phyloP scores from a whole-genome alignment of 108 stramenopile genomes.

The Ochromonas danica region DNA sequence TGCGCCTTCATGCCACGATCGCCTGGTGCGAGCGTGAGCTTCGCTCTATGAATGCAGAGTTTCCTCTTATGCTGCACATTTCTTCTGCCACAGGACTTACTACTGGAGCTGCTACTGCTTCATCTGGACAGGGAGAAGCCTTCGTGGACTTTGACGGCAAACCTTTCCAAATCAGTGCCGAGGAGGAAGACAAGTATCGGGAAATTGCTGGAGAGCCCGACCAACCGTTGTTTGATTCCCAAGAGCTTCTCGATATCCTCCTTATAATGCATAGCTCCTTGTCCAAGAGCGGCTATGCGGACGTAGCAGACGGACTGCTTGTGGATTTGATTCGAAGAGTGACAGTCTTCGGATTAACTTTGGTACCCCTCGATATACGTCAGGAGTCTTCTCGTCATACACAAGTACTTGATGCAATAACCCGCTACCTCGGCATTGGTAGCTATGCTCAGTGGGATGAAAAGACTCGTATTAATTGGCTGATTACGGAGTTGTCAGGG shows the following conservation, averaged over 20 bases:
- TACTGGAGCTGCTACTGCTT: background rate
- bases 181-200: too few relatives aligned
- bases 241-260: slow-evolving; percentile 74
- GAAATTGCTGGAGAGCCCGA: background rate
- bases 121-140: background rate
- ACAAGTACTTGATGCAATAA: slow-evolving; percentile 85
- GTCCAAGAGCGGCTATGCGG: slow-evolving; percentile 69
- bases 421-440: slow-evolving; percentile 81
- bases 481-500: slow-evolving; percentile 73
- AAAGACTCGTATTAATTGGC: slow-evolving; percentile 73
- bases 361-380: slow-evolving; percentile 89
- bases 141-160: background rate
- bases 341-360: slow-evolving; percentile 78
- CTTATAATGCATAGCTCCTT: slow-evolving; percentile 77
- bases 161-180: too few relatives aligned
- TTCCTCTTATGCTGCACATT: background rate
- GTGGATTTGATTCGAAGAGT: slow-evolving; percentile 86
- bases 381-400: slow-evolving; percentile 88
- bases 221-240: slow-evolving; percentile 23
- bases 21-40: slow-evolving; percentile 5
- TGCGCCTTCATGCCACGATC: slow-evolving; percentile 21
- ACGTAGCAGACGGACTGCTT: slow-evolving; percentile 80
- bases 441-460: slow-evolving; percentile 86
- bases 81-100: background rate
- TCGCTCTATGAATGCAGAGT: background rate